Conservation (phyloP, 495 filamentous ascomycete species). For the Trichoderma asperelloides region DNA sequence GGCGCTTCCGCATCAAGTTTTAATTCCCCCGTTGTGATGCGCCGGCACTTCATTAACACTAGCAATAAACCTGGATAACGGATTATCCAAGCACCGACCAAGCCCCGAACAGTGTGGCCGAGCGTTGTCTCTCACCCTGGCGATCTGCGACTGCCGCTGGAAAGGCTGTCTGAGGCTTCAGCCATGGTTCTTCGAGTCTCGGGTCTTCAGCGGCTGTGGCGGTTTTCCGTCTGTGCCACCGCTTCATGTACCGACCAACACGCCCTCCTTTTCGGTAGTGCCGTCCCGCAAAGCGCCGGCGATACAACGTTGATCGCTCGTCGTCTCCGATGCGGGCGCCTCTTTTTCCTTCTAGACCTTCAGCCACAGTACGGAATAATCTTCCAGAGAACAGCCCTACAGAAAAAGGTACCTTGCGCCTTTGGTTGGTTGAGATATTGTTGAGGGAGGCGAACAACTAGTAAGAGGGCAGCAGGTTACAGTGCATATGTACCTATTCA, state of each 20-base stretch:
- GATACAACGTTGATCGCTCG: background rate
- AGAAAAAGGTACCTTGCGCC: background rate
- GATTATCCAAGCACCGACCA: background rate
- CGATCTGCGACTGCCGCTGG: background rate
- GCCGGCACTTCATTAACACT: background rate
- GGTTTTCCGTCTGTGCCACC: background rate
- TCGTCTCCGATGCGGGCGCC: background rate
- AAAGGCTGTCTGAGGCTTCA: background rate
- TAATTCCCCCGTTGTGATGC: background rate
- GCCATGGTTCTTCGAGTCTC: background rate
- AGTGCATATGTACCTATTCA: background rate
- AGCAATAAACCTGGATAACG: background rate
- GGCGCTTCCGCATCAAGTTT: background rate
- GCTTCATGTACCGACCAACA: background rate
- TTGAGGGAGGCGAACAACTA: background rate
- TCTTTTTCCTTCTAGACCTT: background rate
- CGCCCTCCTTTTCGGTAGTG: background rate
- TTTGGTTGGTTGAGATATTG: background rate
- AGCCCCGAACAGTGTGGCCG: background rate
- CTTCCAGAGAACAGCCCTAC: background rate
- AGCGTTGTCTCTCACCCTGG: background rate
- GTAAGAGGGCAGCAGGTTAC: background rate
- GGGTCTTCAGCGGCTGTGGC: constrained; percentile 3
- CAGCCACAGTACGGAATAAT: background rate
- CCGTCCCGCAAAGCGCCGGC: background rate